Base-by-base conservation (phyloP, 2,329 filamentous ascomycete genomes). In the Colletotrichum cereale region DNA sequence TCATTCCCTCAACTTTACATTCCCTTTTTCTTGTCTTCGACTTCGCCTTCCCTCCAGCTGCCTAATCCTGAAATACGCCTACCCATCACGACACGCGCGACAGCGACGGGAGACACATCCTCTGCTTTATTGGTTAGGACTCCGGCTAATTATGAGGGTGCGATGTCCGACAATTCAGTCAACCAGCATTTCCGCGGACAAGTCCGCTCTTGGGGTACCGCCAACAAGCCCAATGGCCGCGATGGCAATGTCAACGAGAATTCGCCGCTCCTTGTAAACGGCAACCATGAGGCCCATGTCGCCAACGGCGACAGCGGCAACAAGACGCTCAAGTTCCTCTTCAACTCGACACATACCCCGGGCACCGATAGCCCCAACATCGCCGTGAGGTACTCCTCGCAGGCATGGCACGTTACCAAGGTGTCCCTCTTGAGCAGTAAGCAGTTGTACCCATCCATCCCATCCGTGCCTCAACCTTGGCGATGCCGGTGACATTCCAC, bases 381-480 rank as follows among this genome's bases (percentile, higher is more conserved):
- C 29, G 78, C 82, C 66, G 78, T 89, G 34, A 84, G 82, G 72
- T 83, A 80, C 73, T 79, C 84, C 11, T 86, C 86, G 40, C 83
- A 86, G 67, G 76, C 81, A 26, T 89, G 86, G 85, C 88, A 90
- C 74, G 81, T 89, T 73, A 80, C 82, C 76, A 90, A 90, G 81
- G 84, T 87, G 55, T 89, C 88, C 3, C 80, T 90, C 48, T 77
- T 89, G 71, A 90, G 88, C 80, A 89, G 88, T 89, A 84, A 75
- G 87, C 86, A 47, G 57, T 21, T 21, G 24, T 44, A 36, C 31
- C 50, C 26, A 8, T 21, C 16, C 11, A 10, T n/a, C 31, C 50
- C 26, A 8, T 21, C 16, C 11, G 12, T n/a, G 42, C 21, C 21
- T 24, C 34, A 26, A 26, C 42, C 10, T 34, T 26, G 11, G 42